These are phyloP conservation scores for Talaromyces stipitatus DNA, from an alignment of 495 filamentous ascomycete genomes.

Conservation along the genomic window DNA sequence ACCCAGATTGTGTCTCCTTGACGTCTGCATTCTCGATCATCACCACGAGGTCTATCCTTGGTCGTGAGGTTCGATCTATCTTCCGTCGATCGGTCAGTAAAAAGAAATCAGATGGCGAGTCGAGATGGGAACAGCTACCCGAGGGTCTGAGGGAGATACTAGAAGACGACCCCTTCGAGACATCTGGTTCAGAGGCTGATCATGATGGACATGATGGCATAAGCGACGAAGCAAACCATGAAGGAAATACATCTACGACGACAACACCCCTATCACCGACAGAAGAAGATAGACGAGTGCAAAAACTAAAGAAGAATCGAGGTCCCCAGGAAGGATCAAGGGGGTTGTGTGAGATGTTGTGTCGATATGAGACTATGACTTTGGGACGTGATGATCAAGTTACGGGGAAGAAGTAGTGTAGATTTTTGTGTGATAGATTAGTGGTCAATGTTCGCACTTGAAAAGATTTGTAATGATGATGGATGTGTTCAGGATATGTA, in stretches of 20 bases:
- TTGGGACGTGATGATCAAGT: slow-evolving; percentile 28
- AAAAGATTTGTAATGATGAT: no score
- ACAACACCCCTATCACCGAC: not conserved
- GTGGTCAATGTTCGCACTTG: no score
- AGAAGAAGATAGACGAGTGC: not conserved
- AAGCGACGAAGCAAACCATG: not conserved
- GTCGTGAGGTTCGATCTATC: slow-evolving; percentile 33
- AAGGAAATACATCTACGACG: not conserved
- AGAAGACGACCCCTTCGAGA: slow-evolving; percentile 19
- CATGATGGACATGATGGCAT: not conserved
- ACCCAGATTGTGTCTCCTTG: slow-evolving; percentile 30
- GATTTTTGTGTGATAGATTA: not conserved
- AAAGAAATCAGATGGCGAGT: slow-evolving; percentile 18
- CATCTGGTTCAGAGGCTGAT: not conserved
- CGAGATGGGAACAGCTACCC: slow-evolving; percentile 17
- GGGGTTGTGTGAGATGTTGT: slow-evolving; percentile 34
- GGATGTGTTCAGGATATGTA: no score
- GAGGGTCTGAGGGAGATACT: slow-evolving; percentile 33
- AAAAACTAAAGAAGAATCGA: not conserved
- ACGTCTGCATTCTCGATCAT: slow-evolving; percentile 30
- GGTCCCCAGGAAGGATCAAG: slow-evolving; percentile 12
- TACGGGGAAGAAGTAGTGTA: not conserved
- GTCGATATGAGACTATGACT: slow-evolving; percentile 36
- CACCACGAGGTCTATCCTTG: slow-evolving; percentile 30
- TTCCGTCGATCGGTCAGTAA: slow-evolving; percentile 29